Evolutionary conservation across 495 filamentous ascomycete species (phyloP).

Genomic region (Hypoxylon lienhwacheense): DNA sequence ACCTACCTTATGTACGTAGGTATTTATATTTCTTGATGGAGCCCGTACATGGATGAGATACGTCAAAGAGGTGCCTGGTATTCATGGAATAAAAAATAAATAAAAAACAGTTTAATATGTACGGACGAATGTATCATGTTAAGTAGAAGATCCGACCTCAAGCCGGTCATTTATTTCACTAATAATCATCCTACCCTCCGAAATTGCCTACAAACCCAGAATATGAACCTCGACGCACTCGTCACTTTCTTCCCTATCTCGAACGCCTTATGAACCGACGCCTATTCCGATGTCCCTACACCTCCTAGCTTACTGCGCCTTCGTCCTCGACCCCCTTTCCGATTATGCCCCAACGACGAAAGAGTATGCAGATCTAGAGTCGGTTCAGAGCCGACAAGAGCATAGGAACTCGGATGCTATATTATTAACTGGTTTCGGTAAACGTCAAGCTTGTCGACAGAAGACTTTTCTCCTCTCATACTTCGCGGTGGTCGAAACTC

Average conservation of each 20-base stretch:
- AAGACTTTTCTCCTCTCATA: conserved; percentile 8
- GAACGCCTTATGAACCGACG: conserved; percentile 34
- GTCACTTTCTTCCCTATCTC: conserved; percentile 20
- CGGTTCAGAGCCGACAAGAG: conserved; percentile 12
- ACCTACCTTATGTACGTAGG: no score
- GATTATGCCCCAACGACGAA: conserved; percentile 36
- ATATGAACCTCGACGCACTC: conserved; percentile 13
- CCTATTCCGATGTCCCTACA: conserved; percentile 22
- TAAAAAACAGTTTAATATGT: background rate
- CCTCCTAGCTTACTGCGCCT: conserved; percentile 21
- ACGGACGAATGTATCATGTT: conserved; percentile 3
- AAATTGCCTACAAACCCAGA: conserved; percentile 9
- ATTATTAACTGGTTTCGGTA: conserved; percentile 7
- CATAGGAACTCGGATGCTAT: conserved; percentile 9
- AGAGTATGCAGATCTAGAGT: conserved; percentile 24
- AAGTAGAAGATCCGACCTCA: no score
- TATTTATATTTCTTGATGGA: no score
- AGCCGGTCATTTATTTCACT: conserved; percentile 16
- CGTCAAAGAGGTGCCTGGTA: no score
- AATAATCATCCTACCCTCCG: background rate
- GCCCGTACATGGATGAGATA: no score
- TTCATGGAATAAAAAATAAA: background rate
- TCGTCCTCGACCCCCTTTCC: conserved; percentile 26
- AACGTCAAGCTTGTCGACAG: conserved; percentile 10
- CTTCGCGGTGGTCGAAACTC: conserved; percentile 20